Evolutionary conservation across 1,284 basidiomycete species (phyloP).

Genomic region (Pascua guehoae): DNA sequence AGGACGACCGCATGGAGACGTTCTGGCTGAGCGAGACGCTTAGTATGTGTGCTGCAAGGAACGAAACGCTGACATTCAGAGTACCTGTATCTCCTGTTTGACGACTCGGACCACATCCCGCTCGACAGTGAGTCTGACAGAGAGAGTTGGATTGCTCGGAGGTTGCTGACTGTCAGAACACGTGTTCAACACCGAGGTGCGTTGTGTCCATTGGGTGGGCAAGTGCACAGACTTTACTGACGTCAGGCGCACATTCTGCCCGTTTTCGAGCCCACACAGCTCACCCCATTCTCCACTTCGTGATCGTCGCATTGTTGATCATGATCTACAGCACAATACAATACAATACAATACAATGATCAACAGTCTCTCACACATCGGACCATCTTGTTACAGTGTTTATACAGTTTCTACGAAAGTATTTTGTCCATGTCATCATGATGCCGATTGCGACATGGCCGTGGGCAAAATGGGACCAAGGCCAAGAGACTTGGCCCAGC

Average conservation of each 20-base stretch:
- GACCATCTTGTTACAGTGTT: too few species aligned
- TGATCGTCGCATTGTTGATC: slow-evolving; percentile 5
- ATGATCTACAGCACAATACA: too few species aligned
- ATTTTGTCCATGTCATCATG: too few species aligned
- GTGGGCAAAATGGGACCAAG: too few species aligned
- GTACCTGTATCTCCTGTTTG: slow-evolving; percentile 87
- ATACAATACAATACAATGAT: too few species aligned
- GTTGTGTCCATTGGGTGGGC: slow-evolving; percentile 18
- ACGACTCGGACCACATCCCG: slow-evolving; percentile 67
- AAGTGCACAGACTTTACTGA: background rate
- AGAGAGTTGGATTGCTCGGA: slow-evolving; percentile 40
- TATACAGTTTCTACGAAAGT: too few species aligned
- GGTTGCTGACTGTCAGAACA: slow-evolving; percentile 52
- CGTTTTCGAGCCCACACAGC: slow-evolving; percentile 41
- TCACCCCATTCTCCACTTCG: slow-evolving; percentile 38
- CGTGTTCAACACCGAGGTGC: slow-evolving; percentile 91
- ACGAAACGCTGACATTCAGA: slow-evolving; percentile 47
- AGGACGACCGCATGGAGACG: slow-evolving; percentile 92
- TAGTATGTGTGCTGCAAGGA: slow-evolving; percentile 48
- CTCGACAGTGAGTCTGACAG: slow-evolving; percentile 52
- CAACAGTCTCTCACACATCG: too few species aligned
- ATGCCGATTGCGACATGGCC: too few species aligned
- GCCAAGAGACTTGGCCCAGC: too few species aligned
- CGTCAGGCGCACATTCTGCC: slow-evolving; percentile 47
- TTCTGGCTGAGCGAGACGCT: slow-evolving; percentile 91